Conservation (phyloP, 2,329 filamentous ascomycete species). For the Calonectria fujianensis region DNA sequence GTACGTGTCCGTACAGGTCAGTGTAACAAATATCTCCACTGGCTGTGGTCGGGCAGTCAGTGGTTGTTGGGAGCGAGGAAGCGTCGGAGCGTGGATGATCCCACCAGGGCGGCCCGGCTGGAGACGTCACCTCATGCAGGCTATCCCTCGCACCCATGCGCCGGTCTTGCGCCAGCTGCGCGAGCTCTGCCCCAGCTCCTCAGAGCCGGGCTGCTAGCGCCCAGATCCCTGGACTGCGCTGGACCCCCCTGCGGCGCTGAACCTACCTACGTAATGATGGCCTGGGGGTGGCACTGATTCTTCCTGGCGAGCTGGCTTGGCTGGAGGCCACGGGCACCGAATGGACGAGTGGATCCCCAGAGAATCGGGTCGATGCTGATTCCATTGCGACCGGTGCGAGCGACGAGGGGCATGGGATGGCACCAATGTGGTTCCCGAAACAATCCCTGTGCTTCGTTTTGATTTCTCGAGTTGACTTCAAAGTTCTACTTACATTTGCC, state of each 20-base stretch:
- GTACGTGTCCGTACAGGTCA: slow-evolving; percentile 48
- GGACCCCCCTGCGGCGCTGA: slow-evolving; percentile 51
- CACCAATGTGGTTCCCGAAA: background rate
- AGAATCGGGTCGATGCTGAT: background rate
- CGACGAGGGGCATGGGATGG: background rate
- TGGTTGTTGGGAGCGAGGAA: slow-evolving; percentile 32
- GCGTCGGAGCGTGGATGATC: slow-evolving; percentile 37
- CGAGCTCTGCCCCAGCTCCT: slow-evolving; percentile 34
- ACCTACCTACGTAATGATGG: slow-evolving; percentile 52
- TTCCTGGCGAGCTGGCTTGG: slow-evolving; percentile 7
- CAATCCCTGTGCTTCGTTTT: slow-evolving; percentile 19
- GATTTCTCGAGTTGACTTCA: slow-evolving; percentile 3
- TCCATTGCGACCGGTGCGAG: slow-evolving; percentile 14
- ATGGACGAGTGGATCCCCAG: slow-evolving; percentile 14
- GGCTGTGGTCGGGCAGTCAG: slow-evolving; percentile 26
- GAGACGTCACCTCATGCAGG: slow-evolving; percentile 40
- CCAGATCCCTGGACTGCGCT: slow-evolving; percentile 40
- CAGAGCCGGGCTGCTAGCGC: slow-evolving; percentile 27
- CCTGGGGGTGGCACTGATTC: slow-evolving; percentile 39
- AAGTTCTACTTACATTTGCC: background rate
- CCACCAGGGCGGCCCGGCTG: slow-evolving; percentile 34
- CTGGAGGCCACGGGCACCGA: slow-evolving; percentile 14
- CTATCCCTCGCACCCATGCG: slow-evolving; percentile 27
- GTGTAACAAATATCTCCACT: slow-evolving; percentile 45
- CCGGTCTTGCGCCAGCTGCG: slow-evolving; percentile 18